These are phyloP conservation scores for Linum lewisii DNA, from an alignment of 345 rosid species.

Conservation along the genomic window DNA sequence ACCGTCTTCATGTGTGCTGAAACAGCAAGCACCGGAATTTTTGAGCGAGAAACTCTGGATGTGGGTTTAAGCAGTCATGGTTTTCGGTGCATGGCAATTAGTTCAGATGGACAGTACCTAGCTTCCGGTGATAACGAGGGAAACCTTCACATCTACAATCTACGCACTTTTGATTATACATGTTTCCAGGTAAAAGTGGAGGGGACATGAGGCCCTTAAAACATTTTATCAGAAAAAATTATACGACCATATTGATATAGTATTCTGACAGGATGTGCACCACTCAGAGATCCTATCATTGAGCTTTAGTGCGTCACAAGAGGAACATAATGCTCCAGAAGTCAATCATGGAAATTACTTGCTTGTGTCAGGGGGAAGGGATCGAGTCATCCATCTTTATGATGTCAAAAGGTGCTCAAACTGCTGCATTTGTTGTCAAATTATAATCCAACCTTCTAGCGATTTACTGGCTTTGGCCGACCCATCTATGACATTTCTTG, in stretches of 20 bases:
- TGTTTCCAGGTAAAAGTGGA: constrained; percentile 42
- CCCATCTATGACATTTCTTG: constrained; percentile 12
- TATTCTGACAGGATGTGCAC: constrained; percentile 49
- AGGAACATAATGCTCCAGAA: constrained; percentile 25
- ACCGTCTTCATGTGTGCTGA: constrained; percentile 5
- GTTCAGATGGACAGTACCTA: constrained; percentile 68
- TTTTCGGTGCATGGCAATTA: constrained; percentile 62
- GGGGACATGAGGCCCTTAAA: neutral
- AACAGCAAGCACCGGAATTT: constrained; percentile 63
- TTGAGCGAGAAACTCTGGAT: constrained; percentile 50
- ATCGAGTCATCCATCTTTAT: constrained; percentile 56
- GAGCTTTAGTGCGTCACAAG: constrained; percentile 54
- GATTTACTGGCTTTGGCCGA: constrained; percentile 13
- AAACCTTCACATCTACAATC: constrained; percentile 72
- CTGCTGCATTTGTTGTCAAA: too few species aligned
- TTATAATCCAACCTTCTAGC: constrained; percentile 1
- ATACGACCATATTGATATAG: neutral
- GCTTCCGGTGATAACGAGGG: constrained; percentile 82
- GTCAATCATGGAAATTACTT: constrained; percentile 33
- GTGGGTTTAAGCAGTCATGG: constrained; percentile 41
- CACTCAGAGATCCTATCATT: constrained; percentile 66
- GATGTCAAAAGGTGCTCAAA: constrained; percentile 53
- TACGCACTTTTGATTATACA: constrained; percentile 48
- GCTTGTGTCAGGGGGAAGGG: constrained; percentile 71
- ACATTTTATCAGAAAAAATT: neutral